These are phyloP conservation scores for Calocybe indica DNA, from an alignment of 768 basidiomycete genomes.

Conservation along the genomic window DNA sequence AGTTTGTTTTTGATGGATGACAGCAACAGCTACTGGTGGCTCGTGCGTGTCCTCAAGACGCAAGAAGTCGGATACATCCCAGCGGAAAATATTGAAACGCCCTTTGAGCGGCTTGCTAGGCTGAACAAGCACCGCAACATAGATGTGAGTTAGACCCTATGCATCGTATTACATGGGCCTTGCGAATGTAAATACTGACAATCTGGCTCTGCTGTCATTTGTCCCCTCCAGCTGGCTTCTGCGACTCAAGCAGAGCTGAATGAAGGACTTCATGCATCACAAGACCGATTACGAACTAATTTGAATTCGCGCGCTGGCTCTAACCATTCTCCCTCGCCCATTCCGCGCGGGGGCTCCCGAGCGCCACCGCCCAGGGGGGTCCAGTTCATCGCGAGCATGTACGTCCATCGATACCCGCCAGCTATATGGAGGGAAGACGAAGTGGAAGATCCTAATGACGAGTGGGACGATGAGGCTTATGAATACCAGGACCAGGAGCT, in stretches of 20 bases:
- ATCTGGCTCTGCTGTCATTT: neutral
- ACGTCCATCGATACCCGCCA: constrained; percentile 72
- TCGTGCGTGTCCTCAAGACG: constrained; percentile 96
- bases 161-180: constrained; percentile 1
- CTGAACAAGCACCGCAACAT: constrained; percentile 97
- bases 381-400: constrained; percentile 64
- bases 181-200: neutral
- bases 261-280: constrained; percentile 41
- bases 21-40: constrained; percentile 99
- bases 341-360: constrained; percentile 28
- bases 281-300: constrained; percentile 49
- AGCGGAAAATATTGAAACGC: constrained; percentile 98
- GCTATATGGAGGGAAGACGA: constrained; percentile 81
- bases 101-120: constrained; percentile 90
- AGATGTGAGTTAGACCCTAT: constrained; percentile 55
- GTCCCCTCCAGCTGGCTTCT: constrained; percentile 54
- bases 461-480: constrained; percentile 66
- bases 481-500: constrained; percentile 64
- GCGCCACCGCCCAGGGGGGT: constrained; percentile 43
- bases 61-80: constrained; percentile 99
- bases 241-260: constrained; percentile 69
- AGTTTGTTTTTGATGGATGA: constrained; percentile 96
- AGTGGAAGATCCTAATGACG: constrained; percentile 56
- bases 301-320: constrained; percentile 42
- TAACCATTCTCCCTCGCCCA: constrained; percentile 46